phyloP scores from a whole-genome alignment of 2,329 filamentous ascomycete species.

The Sordariomycetes sp. region DNA sequence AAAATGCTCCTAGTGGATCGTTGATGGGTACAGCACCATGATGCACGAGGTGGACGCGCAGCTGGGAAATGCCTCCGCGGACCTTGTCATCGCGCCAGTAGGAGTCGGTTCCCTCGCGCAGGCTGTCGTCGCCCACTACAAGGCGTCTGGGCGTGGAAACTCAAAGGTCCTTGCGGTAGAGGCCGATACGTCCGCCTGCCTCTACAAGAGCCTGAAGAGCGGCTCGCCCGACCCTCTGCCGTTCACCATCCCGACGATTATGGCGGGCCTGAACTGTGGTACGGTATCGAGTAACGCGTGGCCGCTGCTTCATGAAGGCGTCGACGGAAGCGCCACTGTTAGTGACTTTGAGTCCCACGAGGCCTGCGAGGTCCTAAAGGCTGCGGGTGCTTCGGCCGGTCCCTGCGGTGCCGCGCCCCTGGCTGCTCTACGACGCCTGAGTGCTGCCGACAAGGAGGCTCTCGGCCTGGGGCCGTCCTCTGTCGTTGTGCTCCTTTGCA shows the following conservation, averaged over 20 bases:
- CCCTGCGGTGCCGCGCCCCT: slow-evolving; percentile 49
- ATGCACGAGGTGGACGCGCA: slow-evolving; percentile 55
- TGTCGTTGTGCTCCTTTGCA: slow-evolving; percentile 52
- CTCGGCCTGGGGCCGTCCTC: slow-evolving; percentile 30
- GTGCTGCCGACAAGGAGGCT: slow-evolving; percentile 15
- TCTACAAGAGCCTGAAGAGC: slow-evolving; percentile 36
- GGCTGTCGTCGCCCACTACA: slow-evolving; percentile 53
- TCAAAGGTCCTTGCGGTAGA: slow-evolving; percentile 52
- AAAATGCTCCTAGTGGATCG: slow-evolving; percentile 42
- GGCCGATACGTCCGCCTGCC: slow-evolving; percentile 48
- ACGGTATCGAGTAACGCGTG: slow-evolving; percentile 54
- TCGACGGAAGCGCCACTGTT: slow-evolving; percentile 48
- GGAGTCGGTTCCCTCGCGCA: slow-evolving; percentile 65
- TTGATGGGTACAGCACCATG: slow-evolving; percentile 67
- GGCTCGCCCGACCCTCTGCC: slow-evolving; percentile 32
- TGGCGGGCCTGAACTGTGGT: slow-evolving; percentile 63
- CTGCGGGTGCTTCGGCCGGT: slow-evolving; percentile 32
- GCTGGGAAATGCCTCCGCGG: slow-evolving; percentile 19
- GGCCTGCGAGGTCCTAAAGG: slow-evolving; percentile 39
- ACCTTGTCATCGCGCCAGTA: slow-evolving; percentile 48
- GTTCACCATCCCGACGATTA: slow-evolving; percentile 48
- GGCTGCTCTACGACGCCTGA: slow-evolving; percentile 41
- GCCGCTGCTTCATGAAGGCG: slow-evolving; percentile 39
- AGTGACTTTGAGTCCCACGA: slow-evolving; percentile 49
- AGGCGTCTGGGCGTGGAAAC: slow-evolving; percentile 19